Conservation (phyloP, 2,329 filamentous ascomycete species). For the Pyrenophora seminiperda region DNA sequence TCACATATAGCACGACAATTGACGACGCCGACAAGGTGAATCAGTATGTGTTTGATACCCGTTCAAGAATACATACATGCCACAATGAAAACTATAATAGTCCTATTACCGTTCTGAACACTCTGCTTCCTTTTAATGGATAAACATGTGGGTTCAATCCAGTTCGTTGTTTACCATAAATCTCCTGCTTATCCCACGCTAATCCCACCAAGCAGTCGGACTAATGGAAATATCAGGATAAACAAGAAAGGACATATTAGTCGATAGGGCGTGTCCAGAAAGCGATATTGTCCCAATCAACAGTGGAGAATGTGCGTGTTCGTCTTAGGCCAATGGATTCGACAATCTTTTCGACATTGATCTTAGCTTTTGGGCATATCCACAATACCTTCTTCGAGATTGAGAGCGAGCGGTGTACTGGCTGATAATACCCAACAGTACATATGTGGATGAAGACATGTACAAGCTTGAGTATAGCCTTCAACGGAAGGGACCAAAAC, state of each 20-base stretch:
- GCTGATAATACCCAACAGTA: conserved; percentile 39
- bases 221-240: conserved; percentile 33
- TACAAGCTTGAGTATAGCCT: conserved; percentile 10
- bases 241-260: conserved; percentile 41
- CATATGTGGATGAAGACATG: conserved; percentile 27
- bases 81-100: conserved; percentile 17
- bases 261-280: conserved; percentile 29
- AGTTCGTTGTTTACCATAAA: conserved; percentile 24
- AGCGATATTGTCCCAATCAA: conserved; percentile 33
- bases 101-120: conserved; percentile 24
- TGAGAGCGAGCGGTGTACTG: conserved; percentile 34
- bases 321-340: conserved; percentile 38
- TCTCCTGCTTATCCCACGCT: conserved; percentile 15
- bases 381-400: conserved; percentile 42
- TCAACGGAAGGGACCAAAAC: conserved; percentile 40
- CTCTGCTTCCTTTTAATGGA: conserved; percentile 23
- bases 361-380: conserved; percentile 39
- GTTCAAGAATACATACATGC: conserved; percentile 30
- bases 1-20: background rate
- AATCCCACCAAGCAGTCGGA: conserved; percentile 23
- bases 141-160: conserved; percentile 32
- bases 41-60: conserved; percentile 22
- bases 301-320: conserved; percentile 34
- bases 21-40: background rate
- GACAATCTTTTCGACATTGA: conserved; percentile 41